Percentiles rank a stretch among this genome's conserved stretches.
These are phyloP conservation scores for Fistulifera pelliculosa DNA, from an alignment of 108 stramenopile species.

Conservation along the genomic window DNA sequence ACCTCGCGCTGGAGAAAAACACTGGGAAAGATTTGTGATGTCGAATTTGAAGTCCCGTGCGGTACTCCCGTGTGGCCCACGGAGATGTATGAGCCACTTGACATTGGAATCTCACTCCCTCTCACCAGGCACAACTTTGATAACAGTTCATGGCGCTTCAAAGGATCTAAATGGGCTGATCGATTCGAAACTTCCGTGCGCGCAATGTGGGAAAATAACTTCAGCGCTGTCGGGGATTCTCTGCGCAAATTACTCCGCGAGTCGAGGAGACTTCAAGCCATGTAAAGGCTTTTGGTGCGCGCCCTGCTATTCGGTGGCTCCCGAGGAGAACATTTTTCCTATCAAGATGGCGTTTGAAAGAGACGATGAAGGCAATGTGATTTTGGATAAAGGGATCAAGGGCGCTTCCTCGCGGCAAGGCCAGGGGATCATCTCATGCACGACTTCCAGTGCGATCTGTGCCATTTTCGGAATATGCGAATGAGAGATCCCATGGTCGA, in stretches of 20 bases:
- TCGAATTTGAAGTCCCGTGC: slow-evolving; percentile 7
- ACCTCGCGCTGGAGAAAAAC: slow-evolving; percentile 21
- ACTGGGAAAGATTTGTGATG: slow-evolving; percentile 14
- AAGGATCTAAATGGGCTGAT: no score
- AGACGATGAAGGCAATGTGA: slow-evolving; percentile 8
- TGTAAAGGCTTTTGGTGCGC: slow-evolving; percentile 29
- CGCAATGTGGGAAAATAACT: no score
- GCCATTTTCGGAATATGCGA: slow-evolving; percentile 30
- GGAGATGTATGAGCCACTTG: slow-evolving; percentile 24
- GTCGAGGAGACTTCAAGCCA: slow-evolving; percentile 10
- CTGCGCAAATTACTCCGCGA: slow-evolving; percentile 32
- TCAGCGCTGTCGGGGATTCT: no score
- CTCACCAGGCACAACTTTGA: slow-evolving; percentile 16
- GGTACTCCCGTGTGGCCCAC: slow-evolving; percentile 18
- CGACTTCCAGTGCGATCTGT: slow-evolving; percentile 40
- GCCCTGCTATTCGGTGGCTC: slow-evolving; percentile 18
- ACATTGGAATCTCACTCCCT: slow-evolving; percentile 25
- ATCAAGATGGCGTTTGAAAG: no score
- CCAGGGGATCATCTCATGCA: slow-evolving; percentile 24
- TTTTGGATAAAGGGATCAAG: slow-evolving; percentile 3
- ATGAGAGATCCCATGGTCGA: slow-evolving; percentile 11
- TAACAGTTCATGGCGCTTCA: no score
- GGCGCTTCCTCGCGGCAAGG: slow-evolving; percentile 14
- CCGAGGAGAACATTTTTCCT: not conserved
- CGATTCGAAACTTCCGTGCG: no score